A percentile compares a stretch with the other conserved stretches of the same genome.
Conservation (phyloP, 352 stramenopile genomes). For the Globisporangium recalcitrans region DNA sequence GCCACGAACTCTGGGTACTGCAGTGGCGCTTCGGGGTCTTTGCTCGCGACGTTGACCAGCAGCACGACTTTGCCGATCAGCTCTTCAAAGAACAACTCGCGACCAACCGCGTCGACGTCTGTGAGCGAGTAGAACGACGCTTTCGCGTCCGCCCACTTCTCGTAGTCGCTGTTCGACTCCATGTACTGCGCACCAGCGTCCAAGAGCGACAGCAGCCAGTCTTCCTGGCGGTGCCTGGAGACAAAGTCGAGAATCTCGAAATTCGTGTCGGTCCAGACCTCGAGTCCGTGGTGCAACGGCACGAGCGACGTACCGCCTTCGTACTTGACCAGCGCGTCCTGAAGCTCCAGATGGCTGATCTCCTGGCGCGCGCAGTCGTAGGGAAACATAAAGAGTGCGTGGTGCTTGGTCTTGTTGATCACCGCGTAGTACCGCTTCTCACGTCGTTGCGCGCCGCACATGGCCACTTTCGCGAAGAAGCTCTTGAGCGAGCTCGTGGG, state of each 20-base stretch:
- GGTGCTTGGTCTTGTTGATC: constrained; percentile 19
- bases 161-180: constrained; percentile 5
- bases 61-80: constrained; percentile 40
- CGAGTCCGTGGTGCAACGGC: constrained; percentile 13
- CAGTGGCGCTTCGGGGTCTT: constrained; percentile 62
- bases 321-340: constrained; percentile 18
- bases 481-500: not conserved
- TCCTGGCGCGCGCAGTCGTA: constrained; percentile 16
- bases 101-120: constrained; percentile 10
- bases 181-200: constrained; percentile 17
- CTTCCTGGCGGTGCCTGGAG: constrained; percentile 14
- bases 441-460: not conserved
- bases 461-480: not conserved
- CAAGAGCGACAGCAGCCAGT: constrained; percentile 15
- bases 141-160: not conserved
- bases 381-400: constrained; percentile 17
- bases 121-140: constrained; percentile 18
- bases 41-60: constrained; percentile 78
- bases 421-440: constrained; percentile 18
- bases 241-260: constrained; percentile 17
- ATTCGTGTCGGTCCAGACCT: constrained; percentile 11
- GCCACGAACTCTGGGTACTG: constrained; percentile 76
- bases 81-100: constrained; percentile 18
- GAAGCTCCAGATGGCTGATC: constrained; percentile 11
- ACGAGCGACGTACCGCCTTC: not conserved